A percentile compares a stretch with the other conserved stretches of the same genome.
Conservation (phyloP, 192 early-diverging fungal species). For the Spinellus fusiger region DNA sequence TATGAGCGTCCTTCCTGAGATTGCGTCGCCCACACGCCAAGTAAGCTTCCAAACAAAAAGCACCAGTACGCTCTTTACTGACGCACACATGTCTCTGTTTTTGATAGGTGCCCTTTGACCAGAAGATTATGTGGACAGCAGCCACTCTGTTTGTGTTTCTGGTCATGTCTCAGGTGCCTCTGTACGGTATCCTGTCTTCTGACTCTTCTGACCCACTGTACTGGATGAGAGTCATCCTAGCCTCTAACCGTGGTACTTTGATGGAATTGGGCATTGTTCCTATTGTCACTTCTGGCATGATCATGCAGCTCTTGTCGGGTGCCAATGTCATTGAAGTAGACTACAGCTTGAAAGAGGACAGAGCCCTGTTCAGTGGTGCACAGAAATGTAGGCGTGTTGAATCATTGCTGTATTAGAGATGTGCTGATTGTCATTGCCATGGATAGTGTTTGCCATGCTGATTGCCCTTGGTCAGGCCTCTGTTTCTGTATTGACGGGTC, state of each 20-base stretch:
- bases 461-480: conserved; percentile 98
- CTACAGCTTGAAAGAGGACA: conserved; percentile 97
- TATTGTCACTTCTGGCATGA: conserved; percentile 99
- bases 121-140: conserved; percentile 99
- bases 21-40: conserved; percentile 95
- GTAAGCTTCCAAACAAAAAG: conserved; percentile 35
- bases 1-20: conserved; percentile 97
- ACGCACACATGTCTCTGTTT: too few relatives aligned
- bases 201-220: conserved; percentile 98
- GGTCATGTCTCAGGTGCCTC: conserved; percentile 98
- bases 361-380: conserved; percentile 97
- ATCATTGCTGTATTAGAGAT: too few relatives aligned
- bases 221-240: conserved; percentile 99
- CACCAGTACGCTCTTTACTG: not conserved
- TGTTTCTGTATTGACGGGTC: conserved; percentile 96
- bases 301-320: conserved; percentile 99
- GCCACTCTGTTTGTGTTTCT: conserved; percentile 99
- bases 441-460: conserved; percentile 90
- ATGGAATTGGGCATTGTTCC: conserved; percentile 99
- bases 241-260: conserved; percentile 98
- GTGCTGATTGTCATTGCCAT: not conserved
- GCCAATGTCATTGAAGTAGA: conserved; percentile 99
- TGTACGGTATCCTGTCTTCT: conserved; percentile 99
- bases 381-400: conserved; percentile 73
- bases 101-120: conserved; percentile 87